A percentile compares a stretch with the other conserved stretches of the same genome.
These are phyloP conservation scores for Galeopsis tetrahit DNA, from an alignment of 257 asterid genomes.

Conservation along the genomic window DNA sequence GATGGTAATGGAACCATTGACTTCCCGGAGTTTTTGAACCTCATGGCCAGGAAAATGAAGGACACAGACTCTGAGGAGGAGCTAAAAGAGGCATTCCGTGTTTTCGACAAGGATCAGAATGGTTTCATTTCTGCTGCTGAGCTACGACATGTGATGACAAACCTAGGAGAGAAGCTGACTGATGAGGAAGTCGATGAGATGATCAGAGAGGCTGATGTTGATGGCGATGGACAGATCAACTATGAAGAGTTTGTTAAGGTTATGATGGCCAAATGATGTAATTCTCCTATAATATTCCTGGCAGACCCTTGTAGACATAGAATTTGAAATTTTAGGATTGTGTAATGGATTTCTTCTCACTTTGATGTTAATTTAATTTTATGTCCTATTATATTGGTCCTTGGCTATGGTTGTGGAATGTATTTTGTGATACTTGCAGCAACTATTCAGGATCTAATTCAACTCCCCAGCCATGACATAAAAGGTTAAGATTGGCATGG, in stretches of 20 bases:
- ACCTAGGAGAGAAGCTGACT: slow-evolving; percentile 67
- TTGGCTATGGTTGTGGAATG: slow-evolving; percentile 37
- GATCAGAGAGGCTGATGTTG: slow-evolving; percentile 66
- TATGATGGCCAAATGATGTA: slow-evolving; percentile 66
- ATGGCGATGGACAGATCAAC: slow-evolving; percentile 69
- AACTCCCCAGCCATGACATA: too few relatives aligned
- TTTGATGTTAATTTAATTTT: slow-evolving; percentile 11
- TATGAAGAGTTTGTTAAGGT: slow-evolving; percentile 68
- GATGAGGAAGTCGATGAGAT: slow-evolving; percentile 71
- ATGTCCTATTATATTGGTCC: slow-evolving; percentile 30
- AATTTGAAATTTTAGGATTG: slow-evolving; percentile 8
- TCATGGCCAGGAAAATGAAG: slow-evolving; percentile 73
- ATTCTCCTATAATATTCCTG: slow-evolving; percentile 9
- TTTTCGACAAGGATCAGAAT: slow-evolving; percentile 66
- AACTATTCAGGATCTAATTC: neutral
- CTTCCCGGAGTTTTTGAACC: slow-evolving; percentile 66
- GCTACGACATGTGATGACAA: slow-evolving; percentile 70
- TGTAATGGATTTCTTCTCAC: slow-evolving; percentile 24
- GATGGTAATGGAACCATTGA: slow-evolving; percentile 73
- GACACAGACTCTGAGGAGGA: slow-evolving; percentile 75
- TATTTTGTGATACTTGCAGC: slow-evolving; percentile 21
- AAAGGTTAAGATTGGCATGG: too few relatives aligned
- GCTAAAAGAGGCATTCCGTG: slow-evolving; percentile 69
- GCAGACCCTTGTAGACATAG: slow-evolving; percentile 25
- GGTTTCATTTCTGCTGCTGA: slow-evolving; percentile 68